Evolutionary conservation across 805 yeast species (phyloP), one percentile per base, ranked within the genome.

Genomic region (Metschnikowia similis): DNA sequence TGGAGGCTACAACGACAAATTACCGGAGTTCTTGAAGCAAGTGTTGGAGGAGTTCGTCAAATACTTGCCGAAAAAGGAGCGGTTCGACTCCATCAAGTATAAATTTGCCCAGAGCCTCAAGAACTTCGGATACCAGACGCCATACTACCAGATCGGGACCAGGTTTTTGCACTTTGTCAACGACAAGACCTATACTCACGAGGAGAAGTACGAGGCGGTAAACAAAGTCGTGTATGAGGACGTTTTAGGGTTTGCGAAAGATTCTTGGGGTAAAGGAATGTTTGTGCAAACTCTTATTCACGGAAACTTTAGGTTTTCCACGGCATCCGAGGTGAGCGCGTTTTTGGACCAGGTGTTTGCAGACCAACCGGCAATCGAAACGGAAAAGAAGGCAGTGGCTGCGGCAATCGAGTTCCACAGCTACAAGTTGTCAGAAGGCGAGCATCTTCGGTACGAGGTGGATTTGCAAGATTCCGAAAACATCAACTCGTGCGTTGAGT

Each of bases 1-100:
- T 21, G 72, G 76, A 36, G 99, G 99, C 2, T 94, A 85, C 66
- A 88, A 87, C 57, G 92, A 94, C 65, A 92, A 92, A 61, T 70
- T 89, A 41, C 76, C 79, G 16, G 77, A 76, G 11, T 74, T 92
- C 40, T 67, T 89, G 27, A 79, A 77, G 43, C 77, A 82, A 49
- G 80, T 91, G 27, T 65, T 89, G 45, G 72, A 73, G 17, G 79
- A 79, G 9, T 57, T 92, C 38, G 64, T 72, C 26, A 60, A 61
- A 4, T 87, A 84, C 56, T 65, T 65, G 53, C 73, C 86, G 3
- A 71, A 75, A 48, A 66, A 68, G 45, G 80, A 79, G 31, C 75
- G 96, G 54, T 92, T 88, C 59, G 77, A 80, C 17, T 75, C 86
- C 3, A 69, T 85, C 21, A 85, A 82, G 63, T 89, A 83, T 60